A percentile compares a stretch with the other conserved stretches of the same genome.
These are phyloP conservation scores for Leccinum obscurum DNA, from an alignment of 768 basidiomycete genomes.

Conservation along the genomic window DNA sequence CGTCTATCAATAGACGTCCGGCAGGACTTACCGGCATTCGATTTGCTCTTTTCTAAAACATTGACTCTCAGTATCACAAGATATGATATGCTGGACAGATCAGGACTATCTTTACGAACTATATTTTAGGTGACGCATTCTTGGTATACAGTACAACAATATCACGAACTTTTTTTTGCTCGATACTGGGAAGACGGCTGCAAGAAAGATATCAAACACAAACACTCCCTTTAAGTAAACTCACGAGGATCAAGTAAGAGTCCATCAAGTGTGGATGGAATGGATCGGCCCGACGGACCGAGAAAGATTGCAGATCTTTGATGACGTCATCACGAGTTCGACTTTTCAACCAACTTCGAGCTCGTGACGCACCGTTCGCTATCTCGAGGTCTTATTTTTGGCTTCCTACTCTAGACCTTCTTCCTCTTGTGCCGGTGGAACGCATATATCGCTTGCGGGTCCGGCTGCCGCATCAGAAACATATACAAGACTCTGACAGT, in stretches of 20 bases:
- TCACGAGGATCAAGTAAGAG: not conserved
- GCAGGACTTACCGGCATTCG: not conserved
- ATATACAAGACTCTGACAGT: not conserved
- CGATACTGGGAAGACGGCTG: not conserved
- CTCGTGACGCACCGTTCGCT: too few relatives aligned
- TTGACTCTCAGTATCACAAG: not conserved
- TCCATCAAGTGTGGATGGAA: not conserved
- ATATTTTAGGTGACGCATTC: not conserved
- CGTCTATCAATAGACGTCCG: slow-evolving; percentile 42
- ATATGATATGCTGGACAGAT: not conserved
- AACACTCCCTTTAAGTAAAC: not conserved
- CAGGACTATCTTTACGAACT: not conserved
- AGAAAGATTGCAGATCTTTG: not conserved
- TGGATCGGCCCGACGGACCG: too few relatives aligned
- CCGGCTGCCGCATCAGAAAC: not conserved
- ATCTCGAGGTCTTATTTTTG: too few relatives aligned
- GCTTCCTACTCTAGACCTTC: not conserved
- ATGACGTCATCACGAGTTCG: not conserved
- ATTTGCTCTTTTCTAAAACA: not conserved
- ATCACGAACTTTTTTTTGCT: not conserved
- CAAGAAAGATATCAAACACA: not conserved
- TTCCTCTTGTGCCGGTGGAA: not conserved
- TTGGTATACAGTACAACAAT: not conserved
- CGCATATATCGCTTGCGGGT: too few relatives aligned
- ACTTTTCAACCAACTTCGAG: not conserved